Conservation (phyloP, 2,329 filamentous ascomycete species). For the Fusarium acutatum region DNA sequence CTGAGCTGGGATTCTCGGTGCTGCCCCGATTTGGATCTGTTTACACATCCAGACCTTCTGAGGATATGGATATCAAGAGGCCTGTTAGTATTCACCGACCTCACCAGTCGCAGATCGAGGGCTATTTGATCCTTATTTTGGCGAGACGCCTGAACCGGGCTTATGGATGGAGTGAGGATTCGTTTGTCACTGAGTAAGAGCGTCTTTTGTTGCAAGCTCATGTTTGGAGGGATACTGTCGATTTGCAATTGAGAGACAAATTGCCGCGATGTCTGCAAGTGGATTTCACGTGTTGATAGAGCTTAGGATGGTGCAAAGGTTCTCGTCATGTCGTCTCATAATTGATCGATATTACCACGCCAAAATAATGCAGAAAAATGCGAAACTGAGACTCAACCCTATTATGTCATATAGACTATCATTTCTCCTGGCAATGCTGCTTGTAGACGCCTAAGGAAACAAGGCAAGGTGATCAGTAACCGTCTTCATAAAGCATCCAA, state of each 20-base stretch:
- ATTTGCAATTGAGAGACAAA: accelerated
- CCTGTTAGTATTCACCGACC: constrained; percentile 50
- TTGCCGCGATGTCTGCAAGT: accelerated
- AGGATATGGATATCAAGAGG: constrained; percentile 35
- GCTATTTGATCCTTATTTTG: constrained; percentile 40
- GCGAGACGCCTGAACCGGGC: constrained; percentile 44
- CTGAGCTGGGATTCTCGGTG: constrained; percentile 52
- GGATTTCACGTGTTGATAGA: background rate
- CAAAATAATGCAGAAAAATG: background rate
- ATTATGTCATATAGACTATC: too few species aligned
- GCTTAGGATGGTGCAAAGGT: accelerated
- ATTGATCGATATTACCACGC: background rate
- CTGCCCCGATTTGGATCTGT: constrained; percentile 52
- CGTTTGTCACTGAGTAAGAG: constrained; percentile 40
- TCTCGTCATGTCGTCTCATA: accelerated
- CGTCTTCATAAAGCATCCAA: accelerated
- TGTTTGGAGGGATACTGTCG: too few species aligned
- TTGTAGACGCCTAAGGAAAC: background rate
- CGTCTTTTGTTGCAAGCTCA: accelerated
- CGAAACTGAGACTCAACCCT: accelerated
- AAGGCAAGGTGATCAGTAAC: accelerated
- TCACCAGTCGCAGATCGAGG: constrained; percentile 48
- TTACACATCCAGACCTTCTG: constrained; percentile 50
- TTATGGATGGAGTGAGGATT: constrained; percentile 49
- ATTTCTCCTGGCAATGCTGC: background rate